Percentiles rank a stretch among this genome's conserved stretches.
Evolutionary conservation across 257 asterid genomes (phyloP).

Genomic region (Solanum gandarillasii): DNA sequence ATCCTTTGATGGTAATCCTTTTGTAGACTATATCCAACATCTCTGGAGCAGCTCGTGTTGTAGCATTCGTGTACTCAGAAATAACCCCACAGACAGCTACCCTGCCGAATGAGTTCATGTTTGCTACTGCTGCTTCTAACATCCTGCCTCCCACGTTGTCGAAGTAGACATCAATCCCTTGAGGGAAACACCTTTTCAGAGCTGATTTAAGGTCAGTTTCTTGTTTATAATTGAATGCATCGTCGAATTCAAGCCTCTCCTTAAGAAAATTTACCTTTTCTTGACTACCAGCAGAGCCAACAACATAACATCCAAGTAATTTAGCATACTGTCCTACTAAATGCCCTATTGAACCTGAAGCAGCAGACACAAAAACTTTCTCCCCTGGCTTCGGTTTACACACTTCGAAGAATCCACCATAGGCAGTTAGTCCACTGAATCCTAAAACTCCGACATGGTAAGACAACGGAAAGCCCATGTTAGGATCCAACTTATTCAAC

Average conservation of each 20-base stretch:
- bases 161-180: constrained; percentile 68
- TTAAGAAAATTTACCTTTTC: constrained; percentile 53
- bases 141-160: constrained; percentile 74
- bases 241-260: constrained; percentile 64
- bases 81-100: constrained; percentile 66
- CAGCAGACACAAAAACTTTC: constrained; percentile 66
- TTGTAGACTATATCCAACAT: constrained; percentile 51
- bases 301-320: constrained; percentile 59
- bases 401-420: constrained; percentile 55
- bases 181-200: constrained; percentile 51
- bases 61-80: constrained; percentile 40
- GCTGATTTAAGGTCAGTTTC: constrained; percentile 49
- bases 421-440: constrained; percentile 63
- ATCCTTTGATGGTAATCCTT: constrained; percentile 53
- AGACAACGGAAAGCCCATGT: constrained; percentile 42
- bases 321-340: constrained; percentile 75
- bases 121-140: constrained; percentile 53
- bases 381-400: constrained; percentile 67
- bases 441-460: constrained; percentile 47
- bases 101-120: constrained; percentile 58
- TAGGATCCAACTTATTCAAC: constrained; percentile 49
- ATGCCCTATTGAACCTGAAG: constrained; percentile 70
- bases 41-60: constrained; percentile 21
- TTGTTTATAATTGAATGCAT: constrained; percentile 75
- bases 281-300: constrained; percentile 54